Evolutionary conservation across 2,329 filamentous ascomycete species (phyloP), one percentile per base, ranked within the genome.

Genomic region (Ophiocordyceps polyrhachis-furcata): DNA sequence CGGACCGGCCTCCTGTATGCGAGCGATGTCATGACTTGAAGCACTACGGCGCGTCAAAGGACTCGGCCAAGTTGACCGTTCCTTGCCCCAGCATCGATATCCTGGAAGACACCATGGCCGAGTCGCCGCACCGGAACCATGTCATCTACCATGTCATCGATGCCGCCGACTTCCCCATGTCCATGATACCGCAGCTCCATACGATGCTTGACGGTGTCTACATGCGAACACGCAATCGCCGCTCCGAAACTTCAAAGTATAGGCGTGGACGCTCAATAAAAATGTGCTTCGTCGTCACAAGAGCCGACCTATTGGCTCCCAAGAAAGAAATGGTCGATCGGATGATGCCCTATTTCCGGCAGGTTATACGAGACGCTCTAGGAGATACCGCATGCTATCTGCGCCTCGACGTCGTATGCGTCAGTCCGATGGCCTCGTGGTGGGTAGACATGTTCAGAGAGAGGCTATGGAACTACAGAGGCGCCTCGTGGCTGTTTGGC

Each of bases 81-180:
- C 72, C 75, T 45, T 85, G 93, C 56, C 91, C 91, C 0, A 81
- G 80, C 1, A 72, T 95, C 49, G 74, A 86, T 40, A 79, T 84
- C 2, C 78, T 98, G 44, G 77, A 79, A 51, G 80, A 86, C 49
- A 93, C 87, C 15, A 82, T 98, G 44, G 73, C 80, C 44, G 85
- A 93, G 60, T 93, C 89, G 1, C 88, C 88, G 0, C 80, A 93
- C 62, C 83, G 83, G 58, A 76, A 83, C 57, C 96, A 98, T 55
- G 85, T 95, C 61, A 80, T 98, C 49, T 98, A 96, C 58, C 91
- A 98, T 61, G 71, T 98, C 23, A 67, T 98, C 20, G 91, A 98
- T 56, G 89, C 91, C 3, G 91, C 88, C 48, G 91, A 98, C 61
- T 96, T 98, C 51, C 91, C 91, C 19, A 83, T 98, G 74, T 95